These are phyloP conservation scores for Effrenium voratum DNA, from an alignment of 73 alveolate species.

Conservation along the genomic window DNA sequence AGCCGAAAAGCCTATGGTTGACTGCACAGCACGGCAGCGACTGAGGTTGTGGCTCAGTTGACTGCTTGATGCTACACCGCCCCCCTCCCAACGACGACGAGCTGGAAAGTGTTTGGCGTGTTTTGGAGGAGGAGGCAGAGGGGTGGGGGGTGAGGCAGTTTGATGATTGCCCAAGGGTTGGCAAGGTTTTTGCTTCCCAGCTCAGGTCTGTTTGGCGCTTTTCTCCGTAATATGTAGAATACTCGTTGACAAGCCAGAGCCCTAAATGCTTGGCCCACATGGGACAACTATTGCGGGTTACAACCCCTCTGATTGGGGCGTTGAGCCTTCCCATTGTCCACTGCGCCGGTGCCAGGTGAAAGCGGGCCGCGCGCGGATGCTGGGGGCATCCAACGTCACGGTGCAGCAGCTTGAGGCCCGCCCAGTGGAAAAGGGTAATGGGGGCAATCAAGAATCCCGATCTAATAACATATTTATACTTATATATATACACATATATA, in stretches of 20 bases:
- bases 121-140: slow-evolving; percentile 33
- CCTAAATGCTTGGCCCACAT: not conserved
- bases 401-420: slow-evolving; percentile 44
- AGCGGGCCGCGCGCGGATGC: slow-evolving; percentile 44
- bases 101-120: slow-evolving; percentile 48
- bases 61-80: slow-evolving; percentile 74
- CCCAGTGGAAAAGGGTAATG: too few relatives aligned
- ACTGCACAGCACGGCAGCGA: too few relatives aligned
- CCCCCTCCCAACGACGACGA: slow-evolving; percentile 26
- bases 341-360: not conserved
- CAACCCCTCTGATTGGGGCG: too few relatives aligned
- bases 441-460: too few relatives aligned
- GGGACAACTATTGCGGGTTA: too few relatives aligned
- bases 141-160: not conserved
- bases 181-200: too few relatives aligned
- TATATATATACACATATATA: too few relatives aligned
- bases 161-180: too few relatives aligned
- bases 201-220: too few relatives aligned
- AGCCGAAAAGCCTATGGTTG: too few relatives aligned
- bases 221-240: not conserved
- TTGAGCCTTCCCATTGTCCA: not conserved
- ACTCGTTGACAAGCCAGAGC: not conserved
- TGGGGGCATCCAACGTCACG: slow-evolving; percentile 86
- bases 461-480: too few relatives aligned
- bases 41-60: slow-evolving; percentile 50